These are phyloP conservation scores for Xylaria flabelliformis DNA, from an alignment of 495 filamentous ascomycete genomes.

Conservation along the genomic window DNA sequence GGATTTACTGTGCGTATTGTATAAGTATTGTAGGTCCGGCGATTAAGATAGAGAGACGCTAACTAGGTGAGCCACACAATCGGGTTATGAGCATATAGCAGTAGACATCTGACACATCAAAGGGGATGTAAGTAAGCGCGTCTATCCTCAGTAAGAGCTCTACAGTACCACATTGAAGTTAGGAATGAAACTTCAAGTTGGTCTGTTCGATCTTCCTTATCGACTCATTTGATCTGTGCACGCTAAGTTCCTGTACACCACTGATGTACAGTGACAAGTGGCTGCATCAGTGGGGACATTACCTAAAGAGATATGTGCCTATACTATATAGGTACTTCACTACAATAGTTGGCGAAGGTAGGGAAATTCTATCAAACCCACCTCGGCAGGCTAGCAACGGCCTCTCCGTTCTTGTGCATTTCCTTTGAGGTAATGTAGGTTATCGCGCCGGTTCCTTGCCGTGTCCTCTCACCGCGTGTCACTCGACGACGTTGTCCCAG, in stretches of 20 bases:
- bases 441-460: constrained; percentile 29
- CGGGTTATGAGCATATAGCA: constrained; percentile 10
- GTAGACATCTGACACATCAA: background rate
- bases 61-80: constrained; percentile 11
- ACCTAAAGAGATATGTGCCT: background rate
- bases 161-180: background rate
- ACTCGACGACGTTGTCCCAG: background rate
- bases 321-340: background rate
- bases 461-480: constrained; percentile 17
- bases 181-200: background rate
- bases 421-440: constrained; percentile 18
- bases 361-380: constrained; percentile 2
- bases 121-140: background rate
- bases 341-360: background rate
- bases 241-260: background rate
- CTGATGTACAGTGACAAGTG: background rate
- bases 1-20: background rate
- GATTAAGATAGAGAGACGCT: background rate
- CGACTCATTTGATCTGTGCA: constrained; percentile 6
- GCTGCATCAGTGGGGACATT: background rate
- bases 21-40: background rate
- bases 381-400: constrained; percentile 37
- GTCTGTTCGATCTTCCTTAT: background rate
- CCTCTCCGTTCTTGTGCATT: constrained; percentile 37
- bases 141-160: background rate